Base-by-base conservation (phyloP, 345 rosid genomes). In the Cochlearia excelsa region DNA sequence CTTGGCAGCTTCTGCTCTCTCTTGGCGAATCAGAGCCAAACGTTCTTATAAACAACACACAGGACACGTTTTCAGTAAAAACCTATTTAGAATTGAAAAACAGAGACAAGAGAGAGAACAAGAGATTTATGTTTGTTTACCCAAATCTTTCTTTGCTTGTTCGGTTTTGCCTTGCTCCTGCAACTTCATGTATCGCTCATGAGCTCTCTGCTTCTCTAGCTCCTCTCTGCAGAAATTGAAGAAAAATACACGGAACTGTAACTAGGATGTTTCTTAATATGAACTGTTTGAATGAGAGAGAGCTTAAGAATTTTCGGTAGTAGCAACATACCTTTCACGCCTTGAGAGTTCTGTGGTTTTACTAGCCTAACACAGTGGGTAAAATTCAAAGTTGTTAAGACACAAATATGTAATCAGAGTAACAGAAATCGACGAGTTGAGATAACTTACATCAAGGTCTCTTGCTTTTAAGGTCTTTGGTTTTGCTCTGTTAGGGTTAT, bases 141-240 rank as follows among this genome's bases (percentile, higher is more conserved):
- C 99, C 62, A 93, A 78, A 69, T 93, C 97, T 69, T 93, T 93
- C 77, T 74, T 82, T 31, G 97, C 91, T 81, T 87, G 97, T 28
- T 93, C 97, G 3, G 96, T 89, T 80, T 93, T 93, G 45, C 99
- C 99, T 66, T 93, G 99, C 70, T 93, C 99, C 63, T 89, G 99
- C 74, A 93, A 82, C 89, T 77, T 88, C 97, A 92, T 92, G 77
- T 84, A 89, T 37, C 95, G 88, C 79, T 92, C 97, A 45, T 87
- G 99, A 69, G 99, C 94, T 74, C 76, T 81, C 73, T 89, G 95
- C 74, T 93, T 93, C 77, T 93, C 97, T 46, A 93, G 64, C 77
- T 89, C 99, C 78, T 93, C 96, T 68, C 99, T 93, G 78, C 59
- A 50, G 41, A 4, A 31, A 29, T 42, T 2, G 7, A 11, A 26